Base-by-base conservation (phyloP, 495 filamentous ascomycete genomes). In the Cryomyces minteri region DNA sequence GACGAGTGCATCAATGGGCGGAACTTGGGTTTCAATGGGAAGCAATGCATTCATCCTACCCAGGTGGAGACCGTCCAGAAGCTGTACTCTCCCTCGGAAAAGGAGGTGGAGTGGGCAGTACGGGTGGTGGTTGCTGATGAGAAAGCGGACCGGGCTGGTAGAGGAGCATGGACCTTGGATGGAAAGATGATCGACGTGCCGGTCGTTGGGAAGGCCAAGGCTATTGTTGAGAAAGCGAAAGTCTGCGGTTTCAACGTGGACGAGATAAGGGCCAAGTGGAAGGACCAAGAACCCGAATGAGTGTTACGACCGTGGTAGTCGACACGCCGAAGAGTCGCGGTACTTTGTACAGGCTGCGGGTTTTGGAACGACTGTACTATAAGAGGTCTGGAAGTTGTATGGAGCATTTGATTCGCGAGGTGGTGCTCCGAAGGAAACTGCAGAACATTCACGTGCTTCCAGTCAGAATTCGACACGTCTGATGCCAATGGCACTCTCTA, bases 151-250 rank as follows among this genome's bases (percentile, higher is more conserved):
- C 63, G 51, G 43, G 63, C 60, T 3, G 87, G 86, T 3, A 63
- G 76, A 48, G 88, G 90, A 0, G 85, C 87, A 32, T 95, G 85
- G 86, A 82, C 84, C 29, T 53, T 95, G 46, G 81, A 92, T 54
- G 85, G 86, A 32, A 85, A 87, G 66, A 94, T 95, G 88, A 82
- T 96, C 48, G 90, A 96, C 73, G 77, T 74, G 11, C 90, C 90
- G 4, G 88, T 94, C 31, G 77, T 80, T 10, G 73, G 76, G 14
- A 92, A 84, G 67, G 84, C 87, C 28, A 76, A 62, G 54, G 74
- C 67, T 5, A 70, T 84, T 46, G 71, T 94, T 31, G 68, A 59
- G 43, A 84, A 75, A 57, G 87, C 86, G 4, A 68, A 72, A 58
- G 61, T 67, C 31, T 92, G 83, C 61, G 84, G 79, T 4, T 58